A percentile compares a stretch with the other conserved stretches of the same genome.
phyloP scores from a whole-genome alignment of 2,329 filamentous ascomycete species.

The Pseudocercospora pini-densiflorae region DNA sequence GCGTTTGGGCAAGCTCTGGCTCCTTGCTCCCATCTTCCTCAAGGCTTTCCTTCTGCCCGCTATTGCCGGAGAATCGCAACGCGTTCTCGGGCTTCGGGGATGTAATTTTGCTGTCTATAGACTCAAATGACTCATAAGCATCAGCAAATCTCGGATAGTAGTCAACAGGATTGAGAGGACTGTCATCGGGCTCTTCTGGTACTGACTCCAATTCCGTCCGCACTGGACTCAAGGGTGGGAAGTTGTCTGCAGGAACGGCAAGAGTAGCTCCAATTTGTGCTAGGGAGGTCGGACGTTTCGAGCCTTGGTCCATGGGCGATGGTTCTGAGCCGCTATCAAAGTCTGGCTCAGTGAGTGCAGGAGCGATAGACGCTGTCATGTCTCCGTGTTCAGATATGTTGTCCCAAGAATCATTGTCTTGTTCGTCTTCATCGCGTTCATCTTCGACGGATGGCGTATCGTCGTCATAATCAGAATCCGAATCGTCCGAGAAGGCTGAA shows the following conservation, averaged over 20 bases:
- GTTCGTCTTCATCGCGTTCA: background rate
- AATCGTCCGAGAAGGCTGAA: background rate
- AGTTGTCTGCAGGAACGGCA: background rate
- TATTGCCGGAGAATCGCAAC: background rate
- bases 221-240: background rate
- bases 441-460: background rate
- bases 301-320: background rate
- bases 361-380: background rate
- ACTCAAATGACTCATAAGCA: background rate
- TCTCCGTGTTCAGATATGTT: background rate
- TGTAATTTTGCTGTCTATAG: background rate
- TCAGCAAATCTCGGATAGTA: background rate
- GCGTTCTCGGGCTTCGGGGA: background rate
- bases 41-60: background rate
- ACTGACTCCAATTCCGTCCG: background rate
- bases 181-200: background rate
- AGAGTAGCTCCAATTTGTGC: background rate
- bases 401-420: background rate
- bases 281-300: background rate
- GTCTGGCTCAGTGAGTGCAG: background rate
- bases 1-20: background rate
- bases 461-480: background rate
- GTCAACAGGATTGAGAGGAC: background rate
- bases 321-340: background rate
- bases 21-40: background rate